Evolutionary conservation across 2,329 filamentous ascomycete species (phyloP), one percentile per base, ranked within the genome.

Genomic region (Didymella pomorum): DNA sequence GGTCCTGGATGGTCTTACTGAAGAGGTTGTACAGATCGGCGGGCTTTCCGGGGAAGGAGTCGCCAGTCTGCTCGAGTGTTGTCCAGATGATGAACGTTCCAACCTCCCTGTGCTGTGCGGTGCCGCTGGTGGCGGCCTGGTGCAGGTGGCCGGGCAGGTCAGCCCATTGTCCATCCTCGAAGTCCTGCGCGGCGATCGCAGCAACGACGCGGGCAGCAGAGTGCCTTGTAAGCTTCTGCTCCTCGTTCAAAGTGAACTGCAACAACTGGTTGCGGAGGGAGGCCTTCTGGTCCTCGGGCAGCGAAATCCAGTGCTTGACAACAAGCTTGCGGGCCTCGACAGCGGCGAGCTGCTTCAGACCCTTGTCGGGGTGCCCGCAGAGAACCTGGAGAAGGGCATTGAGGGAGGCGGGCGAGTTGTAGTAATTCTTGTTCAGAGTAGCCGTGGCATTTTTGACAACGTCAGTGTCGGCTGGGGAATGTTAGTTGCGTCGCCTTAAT

Each of bases 81-180:
- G 92, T 94, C 81, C 89, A 97, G 66, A 98, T 88, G 69, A 98
- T 93, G 81, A 95, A 98, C 64, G 94, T 89, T 65, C 91, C 93
- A 39, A 97, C 91, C 76, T 96, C 93, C 66, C 95, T 89, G 77
- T 96, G 91, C 61, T 87, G 84, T 50, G 91, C 88, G 61, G 89
- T 88, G 60, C 85, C 81, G 75, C 88, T 93, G 67, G 86, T 90
- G 68, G 91, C 89, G 62, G 95, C 91, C 74, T 90, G 89, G 61
- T 92, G 85, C 52, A 98, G 86, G 67, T 90, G 86, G 65, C 88
- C 87, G 50, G 96, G 87, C 59, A 98, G 86, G 58, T 96, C 90
- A 26, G 81, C 81, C 92, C 92, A 96, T 78, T 96, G 88, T 64
- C 90, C 92, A 76, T 96, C 89, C 64, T 92, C 87, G 68, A 97